Percentiles rank a stretch among this genome's conserved stretches.
Evolutionary conservation across 805 yeast species (phyloP).

Genomic region (Naumovozyma baii): DNA sequence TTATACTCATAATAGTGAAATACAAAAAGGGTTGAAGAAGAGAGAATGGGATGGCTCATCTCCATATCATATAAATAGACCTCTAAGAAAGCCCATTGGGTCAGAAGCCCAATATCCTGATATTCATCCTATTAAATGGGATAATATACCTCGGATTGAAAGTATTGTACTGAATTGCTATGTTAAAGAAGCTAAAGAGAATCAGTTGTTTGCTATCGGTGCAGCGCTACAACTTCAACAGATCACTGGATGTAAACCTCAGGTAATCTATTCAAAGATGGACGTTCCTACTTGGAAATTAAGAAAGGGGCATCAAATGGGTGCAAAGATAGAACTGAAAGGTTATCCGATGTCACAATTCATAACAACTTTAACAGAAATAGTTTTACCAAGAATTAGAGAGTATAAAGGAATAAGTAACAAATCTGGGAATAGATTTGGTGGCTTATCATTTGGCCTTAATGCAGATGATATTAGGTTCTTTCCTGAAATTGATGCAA

Average conservation of each 20-base stretch:
- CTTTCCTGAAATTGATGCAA: conserved; percentile 91
- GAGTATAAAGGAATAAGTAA: conserved; percentile 72
- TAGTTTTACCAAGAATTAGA: conserved; percentile 88
- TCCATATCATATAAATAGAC: conserved; percentile 83
- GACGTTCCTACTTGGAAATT: conserved; percentile 81
- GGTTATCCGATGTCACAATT: conserved; percentile 86
- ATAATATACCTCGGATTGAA: conserved; percentile 62
- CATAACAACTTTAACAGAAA: conserved; percentile 73
- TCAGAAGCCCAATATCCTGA: conserved; percentile 65
- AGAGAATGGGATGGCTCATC: conserved; percentile 82
- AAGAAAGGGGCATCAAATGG: conserved; percentile 83
- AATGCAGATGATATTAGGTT: conserved; percentile 62
- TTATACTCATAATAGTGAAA: conserved; percentile 56
- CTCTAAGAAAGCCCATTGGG: conserved; percentile 66
- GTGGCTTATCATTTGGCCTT: conserved; percentile 80
- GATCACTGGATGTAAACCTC: conserved; percentile 84
- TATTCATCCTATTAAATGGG: conserved; percentile 52
- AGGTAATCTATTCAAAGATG: conserved; percentile 59
- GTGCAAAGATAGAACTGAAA: conserved; percentile 67
- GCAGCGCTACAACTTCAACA: conserved; percentile 79
- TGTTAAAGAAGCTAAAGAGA: conserved; percentile 60
- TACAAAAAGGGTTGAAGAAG: conserved; percentile 52
- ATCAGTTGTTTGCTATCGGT: conserved; percentile 62
- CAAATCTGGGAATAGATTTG: conserved; percentile 72
- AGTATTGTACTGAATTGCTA: conserved; percentile 68